Conservation (phyloP, 352 stramenopile species). For the Thalassiosira exigua region DNA sequence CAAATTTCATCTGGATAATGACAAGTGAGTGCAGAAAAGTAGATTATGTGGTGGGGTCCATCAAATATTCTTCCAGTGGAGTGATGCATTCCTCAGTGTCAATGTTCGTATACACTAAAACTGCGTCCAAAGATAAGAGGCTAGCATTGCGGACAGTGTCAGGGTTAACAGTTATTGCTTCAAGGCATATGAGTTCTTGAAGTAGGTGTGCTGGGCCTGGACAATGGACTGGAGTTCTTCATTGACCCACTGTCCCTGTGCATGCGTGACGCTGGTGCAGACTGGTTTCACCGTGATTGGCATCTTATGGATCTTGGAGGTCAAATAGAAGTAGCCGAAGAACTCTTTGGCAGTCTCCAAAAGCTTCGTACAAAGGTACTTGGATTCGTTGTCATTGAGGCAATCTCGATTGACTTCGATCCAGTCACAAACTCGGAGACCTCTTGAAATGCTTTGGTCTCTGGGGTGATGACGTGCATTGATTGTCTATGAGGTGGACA, state of each 20-base stretch:
- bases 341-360: background rate
- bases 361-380: constrained; percentile 3
- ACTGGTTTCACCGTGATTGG: constrained; percentile 7
- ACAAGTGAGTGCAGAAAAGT: constrained; percentile 5
- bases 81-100: constrained; percentile 19
- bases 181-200: constrained; percentile 20
- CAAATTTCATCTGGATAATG: constrained; percentile 29
- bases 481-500: background rate
- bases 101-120: constrained; percentile 38
- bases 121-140: constrained; percentile 37
- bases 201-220: background rate
- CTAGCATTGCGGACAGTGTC: background rate
- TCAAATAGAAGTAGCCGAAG: constrained; percentile 41
- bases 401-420: background rate
- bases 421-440: background rate
- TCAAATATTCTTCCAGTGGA: constrained; percentile 3
- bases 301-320: constrained; percentile 35
- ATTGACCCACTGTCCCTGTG: constrained; percentile 24
- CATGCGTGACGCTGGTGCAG: constrained; percentile 23
- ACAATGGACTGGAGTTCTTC: constrained; percentile 30
- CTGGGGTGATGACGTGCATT: too few species aligned
- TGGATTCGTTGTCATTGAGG: background rate
- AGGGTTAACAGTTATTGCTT: background rate
- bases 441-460: too few species aligned
- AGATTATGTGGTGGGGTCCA: background rate